These are phyloP conservation scores for Lactarius quietus DNA, from an alignment of 768 basidiomycete genomes.

Conservation along the genomic window DNA sequence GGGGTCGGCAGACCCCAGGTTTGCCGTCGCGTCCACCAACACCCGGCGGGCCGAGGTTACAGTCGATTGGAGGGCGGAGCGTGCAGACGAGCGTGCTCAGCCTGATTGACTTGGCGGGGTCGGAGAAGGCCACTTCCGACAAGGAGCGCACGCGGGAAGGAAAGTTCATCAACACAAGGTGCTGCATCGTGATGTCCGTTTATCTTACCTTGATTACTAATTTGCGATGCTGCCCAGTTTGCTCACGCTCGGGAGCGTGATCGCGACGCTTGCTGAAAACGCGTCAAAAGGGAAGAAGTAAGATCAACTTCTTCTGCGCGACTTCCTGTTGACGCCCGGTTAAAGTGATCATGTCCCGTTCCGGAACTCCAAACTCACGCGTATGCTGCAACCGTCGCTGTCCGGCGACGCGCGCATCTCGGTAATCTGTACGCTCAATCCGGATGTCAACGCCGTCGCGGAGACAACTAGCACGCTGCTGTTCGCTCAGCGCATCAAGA, in stretches of 20 bases:
- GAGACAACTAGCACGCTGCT: slow-evolving; percentile 87
- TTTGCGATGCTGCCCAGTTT: slow-evolving; percentile 46
- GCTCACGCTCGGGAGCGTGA: slow-evolving; percentile 89
- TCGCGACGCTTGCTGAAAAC: slow-evolving; percentile 88
- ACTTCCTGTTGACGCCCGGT: slow-evolving; percentile 6
- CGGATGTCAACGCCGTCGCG: slow-evolving; percentile 68
- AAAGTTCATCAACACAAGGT: slow-evolving; percentile 94
- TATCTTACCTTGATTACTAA: neutral
- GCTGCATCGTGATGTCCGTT: slow-evolving; percentile 27
- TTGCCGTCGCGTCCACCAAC: slow-evolving; percentile 40
- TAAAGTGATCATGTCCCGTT: slow-evolving; percentile 86
- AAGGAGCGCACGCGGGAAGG: slow-evolving; percentile 96
- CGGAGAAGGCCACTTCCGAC: slow-evolving; percentile 92
- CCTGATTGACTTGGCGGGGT: slow-evolving; percentile 94
- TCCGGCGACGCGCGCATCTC: slow-evolving; percentile 95
- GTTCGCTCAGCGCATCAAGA: slow-evolving; percentile 90
- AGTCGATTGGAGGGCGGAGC: slow-evolving; percentile 74
- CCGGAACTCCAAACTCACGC: slow-evolving; percentile 92
- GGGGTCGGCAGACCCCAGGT: slow-evolving; percentile 53
- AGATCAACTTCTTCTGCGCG: neutral
- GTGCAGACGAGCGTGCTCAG: slow-evolving; percentile 78
- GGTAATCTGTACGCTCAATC: slow-evolving; percentile 94
- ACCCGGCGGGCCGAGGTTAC: slow-evolving; percentile 60
- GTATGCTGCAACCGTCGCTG: slow-evolving; percentile 91
- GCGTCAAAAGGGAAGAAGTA: slow-evolving; percentile 69